phyloP scores from a whole-genome alignment of 2,329 filamentous ascomycete genomes.

The Claviceps spartinae region DNA sequence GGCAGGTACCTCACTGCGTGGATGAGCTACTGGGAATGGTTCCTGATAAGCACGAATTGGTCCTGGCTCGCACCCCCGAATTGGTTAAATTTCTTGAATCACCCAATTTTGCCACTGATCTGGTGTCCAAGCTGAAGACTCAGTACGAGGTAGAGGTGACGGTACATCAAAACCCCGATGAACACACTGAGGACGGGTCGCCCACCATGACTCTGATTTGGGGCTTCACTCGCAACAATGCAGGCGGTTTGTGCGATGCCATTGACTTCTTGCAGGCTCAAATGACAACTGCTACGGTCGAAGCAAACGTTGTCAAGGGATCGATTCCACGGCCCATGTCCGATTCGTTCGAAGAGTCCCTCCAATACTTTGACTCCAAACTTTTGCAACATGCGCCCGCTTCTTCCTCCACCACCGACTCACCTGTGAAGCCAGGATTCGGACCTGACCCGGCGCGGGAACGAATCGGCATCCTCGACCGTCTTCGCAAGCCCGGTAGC shows the following conservation, averaged over 20 bases:
- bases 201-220: constrained; percentile 54
- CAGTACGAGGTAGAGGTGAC: constrained; percentile 87
- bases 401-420: constrained; percentile 66
- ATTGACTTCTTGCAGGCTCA: constrained; percentile 86
- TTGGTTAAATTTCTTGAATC: constrained; percentile 74
- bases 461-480: constrained; percentile 74
- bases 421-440: constrained; percentile 75
- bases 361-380: constrained; percentile 95
- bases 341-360: constrained; percentile 92
- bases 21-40: constrained; percentile 97
- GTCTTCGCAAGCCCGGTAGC: constrained; percentile 85
- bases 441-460: constrained; percentile 68
- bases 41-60: constrained; percentile 84
- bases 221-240: constrained; percentile 92
- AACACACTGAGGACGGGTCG: constrained; percentile 41
- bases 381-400: constrained; percentile 84
- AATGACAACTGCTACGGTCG: constrained; percentile 78
- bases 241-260: constrained; percentile 85
- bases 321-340: constrained; percentile 97
- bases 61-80: constrained; percentile 62
- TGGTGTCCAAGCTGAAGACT: constrained; percentile 70
- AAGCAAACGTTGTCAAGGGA: constrained; percentile 75
- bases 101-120: constrained; percentile 64
- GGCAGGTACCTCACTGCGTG: constrained; percentile 93
- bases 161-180: constrained; percentile 50